These are phyloP conservation scores for Aspergillus costaricaensis DNA, from an alignment of 2,329 filamentous ascomycete genomes.

Conservation along the genomic window DNA sequence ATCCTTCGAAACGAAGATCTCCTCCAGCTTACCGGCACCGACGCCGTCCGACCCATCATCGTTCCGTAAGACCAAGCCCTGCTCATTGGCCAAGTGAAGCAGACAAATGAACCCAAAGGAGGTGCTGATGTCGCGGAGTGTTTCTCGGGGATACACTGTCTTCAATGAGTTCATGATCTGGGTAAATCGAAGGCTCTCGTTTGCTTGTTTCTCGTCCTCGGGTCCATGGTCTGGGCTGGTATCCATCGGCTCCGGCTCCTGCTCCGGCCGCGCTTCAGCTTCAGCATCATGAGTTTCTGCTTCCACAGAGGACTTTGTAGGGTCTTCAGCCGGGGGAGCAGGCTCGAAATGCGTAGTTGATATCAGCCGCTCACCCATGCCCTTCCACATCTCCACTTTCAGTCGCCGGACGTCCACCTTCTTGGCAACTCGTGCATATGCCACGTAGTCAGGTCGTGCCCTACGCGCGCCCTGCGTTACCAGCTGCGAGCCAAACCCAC, in stretches of 20 bases:
- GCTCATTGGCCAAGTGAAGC: conserved; percentile 88
- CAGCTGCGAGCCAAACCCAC: conserved; percentile 63
- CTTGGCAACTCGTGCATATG: conserved; percentile 66
- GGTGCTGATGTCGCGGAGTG: conserved; percentile 93
- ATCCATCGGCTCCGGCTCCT: conserved; percentile 35
- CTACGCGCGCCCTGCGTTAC: conserved; percentile 61
- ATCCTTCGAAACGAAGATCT: conserved; percentile 48
- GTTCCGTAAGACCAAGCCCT: conserved; percentile 76
- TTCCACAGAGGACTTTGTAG: conserved; percentile 19
- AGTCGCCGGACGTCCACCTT: conserved; percentile 66
- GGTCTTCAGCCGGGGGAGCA: conserved; percentile 29
- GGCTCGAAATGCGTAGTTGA: conserved; percentile 38
- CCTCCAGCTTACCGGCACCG: conserved; percentile 41
- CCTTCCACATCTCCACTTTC: conserved; percentile 67
- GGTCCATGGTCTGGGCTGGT: conserved; percentile 28
- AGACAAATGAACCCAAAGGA: conserved; percentile 91
- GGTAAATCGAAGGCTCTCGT: conserved; percentile 75
- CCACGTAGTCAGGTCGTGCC: conserved; percentile 64
- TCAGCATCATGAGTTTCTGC: conserved; percentile 24
- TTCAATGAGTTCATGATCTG: conserved; percentile 88
- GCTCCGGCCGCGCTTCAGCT: conserved; percentile 33
- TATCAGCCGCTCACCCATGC: conserved; percentile 54
- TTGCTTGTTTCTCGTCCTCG: conserved; percentile 41
- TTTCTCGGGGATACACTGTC: conserved; percentile 78
- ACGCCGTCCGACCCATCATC: conserved; percentile 44